A percentile compares a stretch with the other conserved stretches of the same genome.
Evolutionary conservation across 441 rosid genomes (phyloP).

Genomic region (Cnidoscolus chayamansa): DNA sequence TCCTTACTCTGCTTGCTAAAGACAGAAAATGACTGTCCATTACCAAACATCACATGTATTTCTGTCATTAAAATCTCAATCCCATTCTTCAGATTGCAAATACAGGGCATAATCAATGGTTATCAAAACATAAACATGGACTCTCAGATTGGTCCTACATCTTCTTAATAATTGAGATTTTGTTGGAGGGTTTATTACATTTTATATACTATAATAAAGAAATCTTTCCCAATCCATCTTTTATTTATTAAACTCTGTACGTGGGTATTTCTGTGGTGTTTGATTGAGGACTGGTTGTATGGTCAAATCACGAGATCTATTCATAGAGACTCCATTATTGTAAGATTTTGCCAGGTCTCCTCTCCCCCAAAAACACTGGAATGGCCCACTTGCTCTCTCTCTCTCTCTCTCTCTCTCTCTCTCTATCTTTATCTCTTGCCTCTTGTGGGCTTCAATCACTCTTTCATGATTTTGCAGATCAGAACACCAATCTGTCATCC

Average conservation of each 20-base stretch:
- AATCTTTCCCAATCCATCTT: not conserved
- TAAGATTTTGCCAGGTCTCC: conserved; percentile 3
- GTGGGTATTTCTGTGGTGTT: not conserved
- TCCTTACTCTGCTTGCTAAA: conserved; percentile 30
- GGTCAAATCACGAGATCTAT: conserved; percentile 42
- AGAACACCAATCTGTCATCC: conserved; percentile 38
- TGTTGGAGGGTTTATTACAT: not conserved
- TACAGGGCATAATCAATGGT: not conserved
- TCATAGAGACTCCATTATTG: conserved; percentile 38
- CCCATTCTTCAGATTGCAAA: conserved; percentile 13
- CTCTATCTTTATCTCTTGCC: conserved; percentile 16
- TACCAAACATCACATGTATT: conserved; percentile 23
- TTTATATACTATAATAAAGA: not conserved
- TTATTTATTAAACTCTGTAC: not conserved
- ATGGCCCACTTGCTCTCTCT: conserved; percentile 53
- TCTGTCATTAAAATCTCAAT: conserved; percentile 23
- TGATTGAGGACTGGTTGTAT: conserved; percentile 26
- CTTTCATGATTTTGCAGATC: conserved; percentile 47
- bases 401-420: not conserved
- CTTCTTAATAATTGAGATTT: conserved; percentile 25
- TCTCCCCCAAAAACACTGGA: conserved; percentile 24
- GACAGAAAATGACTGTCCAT: conserved; percentile 29
- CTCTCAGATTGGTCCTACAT: conserved; percentile 6
- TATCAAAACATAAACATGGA: not conserved
- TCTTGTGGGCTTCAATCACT: conserved; percentile 53